Evolutionary conservation across 2,329 filamentous ascomycete genomes (phyloP).

Genomic region (Aspergillus melleus): DNA sequence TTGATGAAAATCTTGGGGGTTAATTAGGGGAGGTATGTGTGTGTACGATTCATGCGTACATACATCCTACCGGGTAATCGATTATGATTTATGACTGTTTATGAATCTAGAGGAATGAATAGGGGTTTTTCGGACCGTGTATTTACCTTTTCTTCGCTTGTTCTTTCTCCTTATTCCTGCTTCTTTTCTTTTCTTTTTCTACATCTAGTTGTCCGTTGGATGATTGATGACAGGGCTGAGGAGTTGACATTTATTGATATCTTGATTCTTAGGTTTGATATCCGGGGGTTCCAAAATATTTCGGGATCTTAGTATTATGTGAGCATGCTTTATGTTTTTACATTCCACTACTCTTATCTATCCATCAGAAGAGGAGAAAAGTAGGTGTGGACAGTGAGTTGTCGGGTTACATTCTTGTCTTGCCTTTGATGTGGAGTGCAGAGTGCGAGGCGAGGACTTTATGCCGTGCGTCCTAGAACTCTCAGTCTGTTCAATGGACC

Average conservation of each 20-base stretch:
- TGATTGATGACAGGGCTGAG: neutral
- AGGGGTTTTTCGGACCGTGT: neutral
- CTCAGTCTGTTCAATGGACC: too few relatives aligned
- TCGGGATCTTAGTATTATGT: neutral
- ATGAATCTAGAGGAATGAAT: neutral
- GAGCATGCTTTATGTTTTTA: neutral
- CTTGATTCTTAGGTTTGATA: neutral
- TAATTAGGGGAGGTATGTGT: neutral
- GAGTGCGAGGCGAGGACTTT: neutral
- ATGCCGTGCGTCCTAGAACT: neutral
- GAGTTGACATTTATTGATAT: neutral
- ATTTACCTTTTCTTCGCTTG: neutral
- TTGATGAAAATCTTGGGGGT: neutral
- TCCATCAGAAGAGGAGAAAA: neutral
- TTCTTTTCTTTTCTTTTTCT: too few relatives aligned
- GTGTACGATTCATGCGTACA: too few relatives aligned
- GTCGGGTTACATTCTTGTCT: neutral
- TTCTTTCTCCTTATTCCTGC: too few relatives aligned
- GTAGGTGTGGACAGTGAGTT: neutral
- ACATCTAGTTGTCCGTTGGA: too few relatives aligned
- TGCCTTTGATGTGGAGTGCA: too few relatives aligned
- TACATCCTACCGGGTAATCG: neutral
- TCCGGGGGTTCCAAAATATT: neutral
- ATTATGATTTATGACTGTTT: neutral
- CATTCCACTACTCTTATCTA: neutral